Base-by-base conservation (phyloP, 2,329 filamentous ascomycete species). In the Colletotrichum cuscutae region DNA sequence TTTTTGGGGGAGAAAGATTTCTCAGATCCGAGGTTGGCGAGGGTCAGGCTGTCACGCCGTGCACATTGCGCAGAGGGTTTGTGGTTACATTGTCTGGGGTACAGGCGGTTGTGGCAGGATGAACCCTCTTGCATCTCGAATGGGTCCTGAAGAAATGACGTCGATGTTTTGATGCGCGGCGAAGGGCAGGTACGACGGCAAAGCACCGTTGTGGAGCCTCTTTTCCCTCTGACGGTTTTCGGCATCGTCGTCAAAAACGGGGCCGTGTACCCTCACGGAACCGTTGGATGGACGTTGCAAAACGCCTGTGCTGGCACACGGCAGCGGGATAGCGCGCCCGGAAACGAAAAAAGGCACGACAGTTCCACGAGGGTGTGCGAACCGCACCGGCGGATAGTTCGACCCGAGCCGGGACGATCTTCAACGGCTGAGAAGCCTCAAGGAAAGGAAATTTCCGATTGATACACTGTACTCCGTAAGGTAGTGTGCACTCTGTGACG, bases 81-180 rank as follows among this genome's bases (percentile, higher is more conserved):
- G 62, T 28, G 49, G 65, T 59, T 28, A 54, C 54, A 70, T 69
- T 54, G 70, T 65, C 70, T 70, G 65, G 70, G 70, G 70, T 65
- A 69, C n/a, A 72, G 65, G 59, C 52, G 13, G 4, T 53, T 3
- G 13, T 65, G 12, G 59, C 32, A 68, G 65, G 59, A 65, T 65
- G 66, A 64, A 56, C 70, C 70, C 66, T 69, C 32, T 49, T 65
- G 59, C 22, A 35, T 28, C 59, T 37, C 42, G 46, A 64, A 46
- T 65, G 49, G 54, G 54, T 35, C 32, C 32, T 30, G 26, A 53
- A 32, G 59, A 65, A 60, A 72, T 72, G 70, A 72, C 70, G 70
- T 72, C 70, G 65, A 59, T 56, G 42, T 49, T 49, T 22, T 49
- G 42, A 49, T 22, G 19, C 19, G 42, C 26, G 42, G 56, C 65